Base-by-base conservation (phyloP, 805 yeast genomes). In the Sugiyamaella marilandica region DNA sequence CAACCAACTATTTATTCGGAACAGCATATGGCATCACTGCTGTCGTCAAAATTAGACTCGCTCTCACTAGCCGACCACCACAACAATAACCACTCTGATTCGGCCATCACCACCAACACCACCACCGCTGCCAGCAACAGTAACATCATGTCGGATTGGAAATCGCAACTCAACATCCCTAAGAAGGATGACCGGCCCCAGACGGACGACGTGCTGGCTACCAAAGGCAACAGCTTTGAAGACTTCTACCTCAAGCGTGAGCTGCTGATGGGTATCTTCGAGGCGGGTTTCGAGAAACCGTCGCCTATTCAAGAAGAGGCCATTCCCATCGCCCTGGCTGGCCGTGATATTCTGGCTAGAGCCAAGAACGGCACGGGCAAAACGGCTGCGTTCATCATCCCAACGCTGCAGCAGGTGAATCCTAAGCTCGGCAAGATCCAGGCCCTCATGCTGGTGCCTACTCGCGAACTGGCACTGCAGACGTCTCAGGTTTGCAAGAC, bases 351-450 rank as follows among this genome's bases (percentile, higher is more conserved):
- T 55, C 78, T 94, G 58, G 99, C 99, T 13, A 82, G 99, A 74
- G 98, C 99, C 43, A 94, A 94, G 69, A 94, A 94, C 72, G 99
- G 99, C 58, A 94, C 99, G 0, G 99, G 99, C 64, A 94, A 94
- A 69, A 94, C 99, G 8, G 99, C 98, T 1, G 95, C 99, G 5
- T 94, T 94, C 69, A 85, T 89, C 47, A 92, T 94, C 60, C 99
- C 99, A 49, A 81, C 95, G 29, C 77, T 94, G 65, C 96, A 94
- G 70, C 86, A 84, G 67, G 78, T 90, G 56, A 87, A 91, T 70
- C 91, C 97, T 52, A 86, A 88, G 65, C 61, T 83, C 47, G 80
- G 83, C 70, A 85, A 86, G 67, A 88, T 90, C 62, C 99, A 94
- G 72, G 94, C 96, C 7, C 79, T 94, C 55, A 88, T 94, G 54